Conservation (phyloP, 2,329 filamentous ascomycete genomes). For the Didymella sp. region DNA sequence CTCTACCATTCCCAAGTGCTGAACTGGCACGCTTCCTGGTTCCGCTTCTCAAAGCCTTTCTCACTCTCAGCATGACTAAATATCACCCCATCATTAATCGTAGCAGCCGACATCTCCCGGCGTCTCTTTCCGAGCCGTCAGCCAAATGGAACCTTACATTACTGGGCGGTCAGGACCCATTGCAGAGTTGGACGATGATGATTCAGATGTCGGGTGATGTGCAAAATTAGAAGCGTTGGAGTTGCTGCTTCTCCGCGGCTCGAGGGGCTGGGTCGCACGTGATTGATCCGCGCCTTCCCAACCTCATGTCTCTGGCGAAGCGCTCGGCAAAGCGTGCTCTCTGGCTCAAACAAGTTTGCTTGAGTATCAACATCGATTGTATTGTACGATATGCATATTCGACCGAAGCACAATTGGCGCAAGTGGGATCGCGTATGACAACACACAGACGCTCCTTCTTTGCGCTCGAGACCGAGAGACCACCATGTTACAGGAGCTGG, state of each 20-base stretch:
- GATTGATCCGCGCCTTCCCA: neutral
- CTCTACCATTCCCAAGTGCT: neutral
- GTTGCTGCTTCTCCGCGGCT: conserved; percentile 10
- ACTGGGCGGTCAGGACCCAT: neutral
- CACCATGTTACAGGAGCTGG: no score
- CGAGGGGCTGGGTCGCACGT: conserved; percentile 2
- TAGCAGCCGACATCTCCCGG: conserved; percentile 15
- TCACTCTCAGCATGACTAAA: conserved; percentile 13
- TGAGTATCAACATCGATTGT: no score
- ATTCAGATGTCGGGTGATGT: conserved; percentile 12
- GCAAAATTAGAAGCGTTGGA: conserved; percentile 4
- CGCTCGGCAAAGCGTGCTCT: no score
- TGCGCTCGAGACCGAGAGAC: no score
- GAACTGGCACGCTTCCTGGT: neutral
- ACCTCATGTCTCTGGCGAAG: neutral
- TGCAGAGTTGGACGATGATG: conserved; percentile 3
- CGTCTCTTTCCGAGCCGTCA: neutral
- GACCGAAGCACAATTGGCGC: no score
- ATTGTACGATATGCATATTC: no score
- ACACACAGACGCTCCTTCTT: no score
- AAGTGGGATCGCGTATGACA: no score
- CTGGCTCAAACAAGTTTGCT: no score
- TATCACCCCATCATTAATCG: conserved; percentile 7
- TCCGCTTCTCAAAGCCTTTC: neutral
- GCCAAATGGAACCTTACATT: neutral